phyloP scores from a whole-genome alignment of 805 yeast species.

The Ogataea degrootiae region DNA sequence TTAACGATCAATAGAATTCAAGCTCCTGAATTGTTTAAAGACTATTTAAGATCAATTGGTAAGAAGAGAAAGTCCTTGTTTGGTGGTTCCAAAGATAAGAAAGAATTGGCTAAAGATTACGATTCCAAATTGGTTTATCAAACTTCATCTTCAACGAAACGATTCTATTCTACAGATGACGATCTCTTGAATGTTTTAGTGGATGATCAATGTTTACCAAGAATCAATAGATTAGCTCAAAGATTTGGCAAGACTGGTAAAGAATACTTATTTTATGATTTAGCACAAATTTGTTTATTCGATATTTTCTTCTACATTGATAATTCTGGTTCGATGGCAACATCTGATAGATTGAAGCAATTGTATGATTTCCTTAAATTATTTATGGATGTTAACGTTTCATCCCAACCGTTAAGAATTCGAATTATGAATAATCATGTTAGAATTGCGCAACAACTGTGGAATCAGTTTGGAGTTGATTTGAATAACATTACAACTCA shows the following conservation, averaged over 20 bases:
- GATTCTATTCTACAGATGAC: slow-evolving; percentile 15
- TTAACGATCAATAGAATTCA: slow-evolving; percentile 19
- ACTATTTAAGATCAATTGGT: slow-evolving; percentile 17
- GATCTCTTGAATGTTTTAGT: slow-evolving; percentile 14
- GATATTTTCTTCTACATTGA: slow-evolving; percentile 19
- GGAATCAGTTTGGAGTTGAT: slow-evolving; percentile 8
- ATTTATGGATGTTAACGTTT: slow-evolving; percentile 18
- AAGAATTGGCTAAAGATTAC: slow-evolving; percentile 11
- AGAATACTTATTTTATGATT: slow-evolving; percentile 21
- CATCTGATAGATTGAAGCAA: slow-evolving; percentile 17
- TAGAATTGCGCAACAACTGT: slow-evolving; percentile 8
- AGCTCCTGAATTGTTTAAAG: slow-evolving; percentile 19
- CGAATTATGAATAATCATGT: slow-evolving; percentile 21
- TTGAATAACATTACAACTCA: slow-evolving; percentile 15
- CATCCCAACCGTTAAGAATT: slow-evolving; percentile 17
- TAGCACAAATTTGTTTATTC: slow-evolving; percentile 20
- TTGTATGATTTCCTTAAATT: slow-evolving; percentile 14
- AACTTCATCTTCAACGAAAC: slow-evolving; percentile 1
- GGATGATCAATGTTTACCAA: slow-evolving; percentile 17
- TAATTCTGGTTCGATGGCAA: slow-evolving; percentile 22
- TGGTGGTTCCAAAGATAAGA: slow-evolving; percentile 18
- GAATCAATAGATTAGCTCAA: slow-evolving; percentile 16
- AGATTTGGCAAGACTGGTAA: slow-evolving; percentile 13
- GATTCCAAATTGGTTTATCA: slow-evolving; percentile 9
- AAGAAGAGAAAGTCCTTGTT: slow-evolving; percentile 15